Base-by-base conservation (phyloP, 2,329 filamentous ascomycete species). In the Cladosporium sp. region DNA sequence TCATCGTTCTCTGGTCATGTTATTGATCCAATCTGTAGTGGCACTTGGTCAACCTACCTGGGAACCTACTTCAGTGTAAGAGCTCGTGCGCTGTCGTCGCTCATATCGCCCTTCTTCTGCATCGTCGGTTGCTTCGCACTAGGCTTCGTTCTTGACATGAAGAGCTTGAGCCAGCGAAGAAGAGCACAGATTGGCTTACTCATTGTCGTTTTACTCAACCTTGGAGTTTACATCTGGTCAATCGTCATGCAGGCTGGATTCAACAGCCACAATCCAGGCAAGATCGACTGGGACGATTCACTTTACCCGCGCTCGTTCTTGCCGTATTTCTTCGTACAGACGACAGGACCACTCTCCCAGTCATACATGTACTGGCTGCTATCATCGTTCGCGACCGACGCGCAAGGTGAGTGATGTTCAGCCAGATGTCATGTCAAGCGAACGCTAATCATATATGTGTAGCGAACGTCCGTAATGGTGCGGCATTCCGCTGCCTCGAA, bases 121-220 rank as follows among this genome's bases (percentile, higher is more conserved):
- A 60, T 60, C 40, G 18, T 60, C 28, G 57, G 57, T 10, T 60
- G 57, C 21, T 31, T 33, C 61, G 64, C 35, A 66, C 57, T 60
- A 50, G 57, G 57, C 1, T 83, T 82, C 65, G 79, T 95, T 84
- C 80, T 87, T 89, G 64, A 81, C 78, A 71, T 91, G 86, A 64
- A 96, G 78, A 29, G 90, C 87, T 68, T 86, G 80, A 10, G 91
- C 85, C 70, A 85, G 69, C 73, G 82, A 10, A 79, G 81, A 23
- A 77, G 82, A 14, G 82, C 52, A 2, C 52, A 55, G 12, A 81
- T 18, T 81, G 83, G 65, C 65, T 80, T 5, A 81, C 81, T 57
- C 76, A 83, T 7, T 79, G 79, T 66, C 79, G 75, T 3, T 80
- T 83, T 5, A n/a, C 31, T 23, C 16, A n/a, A 16, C 31, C 18